A percentile compares a stretch with the other conserved stretches of the same genome.
These are phyloP conservation scores for Tricholoma bakamatsutake DNA, from an alignment of 768 basidiomycete genomes.

Conservation along the genomic window DNA sequence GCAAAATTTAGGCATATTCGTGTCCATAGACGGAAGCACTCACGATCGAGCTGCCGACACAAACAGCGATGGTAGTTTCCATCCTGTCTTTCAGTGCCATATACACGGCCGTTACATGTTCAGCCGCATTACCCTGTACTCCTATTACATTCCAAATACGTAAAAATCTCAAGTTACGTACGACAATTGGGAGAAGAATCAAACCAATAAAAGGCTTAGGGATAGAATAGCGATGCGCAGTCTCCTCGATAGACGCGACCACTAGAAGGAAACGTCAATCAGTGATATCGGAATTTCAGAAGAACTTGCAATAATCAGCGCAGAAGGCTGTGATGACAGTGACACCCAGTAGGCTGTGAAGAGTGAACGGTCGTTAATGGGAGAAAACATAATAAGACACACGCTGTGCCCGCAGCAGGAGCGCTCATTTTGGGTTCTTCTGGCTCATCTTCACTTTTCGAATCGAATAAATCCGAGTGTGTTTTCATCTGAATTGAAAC, in stretches of 20 bases:
- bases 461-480: slow-evolving; percentile 59
- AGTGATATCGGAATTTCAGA: background rate
- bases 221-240: slow-evolving; percentile 72
- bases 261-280: slow-evolving; percentile 40
- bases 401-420: slow-evolving; percentile 55
- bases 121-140: slow-evolving; percentile 69
- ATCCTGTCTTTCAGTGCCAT: slow-evolving; percentile 75
- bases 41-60: slow-evolving; percentile 78
- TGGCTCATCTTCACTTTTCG: slow-evolving; percentile 18
- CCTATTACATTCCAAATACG: background rate
- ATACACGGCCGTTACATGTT: slow-evolving; percentile 83
- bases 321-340: slow-evolving; percentile 85
- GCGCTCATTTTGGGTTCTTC: slow-evolving; percentile 63
- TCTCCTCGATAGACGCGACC: slow-evolving; percentile 90
- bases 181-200: slow-evolving; percentile 84
- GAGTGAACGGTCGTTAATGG: background rate
- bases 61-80: slow-evolving; percentile 70
- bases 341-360: slow-evolving; percentile 54
- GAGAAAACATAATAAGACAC: slow-evolving; percentile 19
- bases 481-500: slow-evolving; percentile 52
- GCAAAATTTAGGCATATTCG: background rate
- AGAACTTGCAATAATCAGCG: slow-evolving; percentile 72
- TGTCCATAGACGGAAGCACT: slow-evolving; percentile 18
- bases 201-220: slow-evolving; percentile 84
- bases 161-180: slow-evolving; percentile 26